These are phyloP conservation scores for Hericium erinaceus DNA, from an alignment of 768 basidiomycete species.

Conservation along the genomic window DNA sequence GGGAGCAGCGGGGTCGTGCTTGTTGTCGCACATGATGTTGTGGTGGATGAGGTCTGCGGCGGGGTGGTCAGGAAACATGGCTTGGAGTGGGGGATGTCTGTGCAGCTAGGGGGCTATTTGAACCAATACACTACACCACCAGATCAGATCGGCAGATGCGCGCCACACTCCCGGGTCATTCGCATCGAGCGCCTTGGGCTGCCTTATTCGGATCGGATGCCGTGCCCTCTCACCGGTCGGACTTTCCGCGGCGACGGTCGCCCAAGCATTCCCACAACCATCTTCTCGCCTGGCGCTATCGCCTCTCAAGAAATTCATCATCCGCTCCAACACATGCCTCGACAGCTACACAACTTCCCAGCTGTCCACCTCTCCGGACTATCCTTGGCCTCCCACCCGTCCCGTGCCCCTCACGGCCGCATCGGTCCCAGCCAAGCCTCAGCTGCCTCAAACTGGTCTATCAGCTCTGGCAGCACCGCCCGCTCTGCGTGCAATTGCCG, in stretches of 20 bases:
- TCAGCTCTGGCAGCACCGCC: constrained; percentile 75
- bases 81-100: neutral
- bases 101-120: constrained; percentile 1
- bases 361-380: constrained; percentile 3
- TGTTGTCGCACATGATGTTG: constrained; percentile 16
- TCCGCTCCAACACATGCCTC: neutral
- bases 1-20: constrained; percentile 5
- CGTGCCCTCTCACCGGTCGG: constrained; percentile 15
- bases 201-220: constrained; percentile 5
- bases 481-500: constrained; percentile 79
- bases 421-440: constrained; percentile 91
- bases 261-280: neutral
- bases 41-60: neutral
- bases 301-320: constrained; percentile 5
- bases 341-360: neutral
- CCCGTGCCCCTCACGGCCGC: constrained; percentile 50
- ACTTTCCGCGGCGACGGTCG: constrained; percentile 17
- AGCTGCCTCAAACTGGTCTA: constrained; percentile 93
- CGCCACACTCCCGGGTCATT: constrained; percentile 1
- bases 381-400: constrained; percentile 3
- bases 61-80: constrained; percentile 5
- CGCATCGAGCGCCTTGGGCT: neutral
- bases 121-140: neutral
- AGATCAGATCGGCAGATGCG: constrained; percentile 7
- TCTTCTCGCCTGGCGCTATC: neutral